Percentiles rank a stretch among this genome's conserved stretches.
Conservation (phyloP, 108 stramenopile species). For the Mediolabrus comicus region DNA sequence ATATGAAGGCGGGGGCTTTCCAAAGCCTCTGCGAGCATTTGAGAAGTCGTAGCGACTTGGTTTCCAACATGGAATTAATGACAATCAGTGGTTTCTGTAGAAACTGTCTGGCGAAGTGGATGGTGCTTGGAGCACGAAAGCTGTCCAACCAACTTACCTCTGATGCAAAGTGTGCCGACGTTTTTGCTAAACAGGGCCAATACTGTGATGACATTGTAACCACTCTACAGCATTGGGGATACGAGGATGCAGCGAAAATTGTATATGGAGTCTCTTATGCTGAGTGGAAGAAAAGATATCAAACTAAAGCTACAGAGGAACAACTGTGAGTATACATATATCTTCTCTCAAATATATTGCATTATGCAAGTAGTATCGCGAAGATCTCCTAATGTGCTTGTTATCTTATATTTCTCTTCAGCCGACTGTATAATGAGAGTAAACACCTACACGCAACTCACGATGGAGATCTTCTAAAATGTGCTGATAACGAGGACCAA, state of each 20-base stretch:
- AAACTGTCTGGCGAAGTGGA: slow-evolving; percentile 65
- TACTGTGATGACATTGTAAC: background rate
- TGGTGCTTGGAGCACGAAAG: slow-evolving; percentile 48
- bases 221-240: slow-evolving; percentile 33
- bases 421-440: slow-evolving; percentile 37
- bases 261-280: slow-evolving; percentile 47
- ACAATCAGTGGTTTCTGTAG: slow-evolving; percentile 61
- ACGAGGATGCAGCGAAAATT: slow-evolving; percentile 43
- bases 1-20: slow-evolving; percentile 81
- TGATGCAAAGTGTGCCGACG: background rate
- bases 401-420: background rate
- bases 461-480: slow-evolving; percentile 30
- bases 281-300: slow-evolving; percentile 52
- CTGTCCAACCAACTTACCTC: slow-evolving; percentile 20
- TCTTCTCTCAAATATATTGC: background rate
- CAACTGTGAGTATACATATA: slow-evolving; percentile 51
- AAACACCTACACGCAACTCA: slow-evolving; percentile 34
- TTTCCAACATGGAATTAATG: slow-evolving; percentile 81
- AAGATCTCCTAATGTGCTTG: background rate
- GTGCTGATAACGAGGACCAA: background rate
- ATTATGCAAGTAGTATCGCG: background rate
- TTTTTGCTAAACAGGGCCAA: slow-evolving; percentile 8
- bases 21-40: slow-evolving; percentile 64
- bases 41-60: slow-evolving; percentile 63
- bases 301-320: slow-evolving; percentile 44